phyloP scores from a whole-genome alignment of 2,329 filamentous ascomycete species.

The Chaetothyriales sp. region DNA sequence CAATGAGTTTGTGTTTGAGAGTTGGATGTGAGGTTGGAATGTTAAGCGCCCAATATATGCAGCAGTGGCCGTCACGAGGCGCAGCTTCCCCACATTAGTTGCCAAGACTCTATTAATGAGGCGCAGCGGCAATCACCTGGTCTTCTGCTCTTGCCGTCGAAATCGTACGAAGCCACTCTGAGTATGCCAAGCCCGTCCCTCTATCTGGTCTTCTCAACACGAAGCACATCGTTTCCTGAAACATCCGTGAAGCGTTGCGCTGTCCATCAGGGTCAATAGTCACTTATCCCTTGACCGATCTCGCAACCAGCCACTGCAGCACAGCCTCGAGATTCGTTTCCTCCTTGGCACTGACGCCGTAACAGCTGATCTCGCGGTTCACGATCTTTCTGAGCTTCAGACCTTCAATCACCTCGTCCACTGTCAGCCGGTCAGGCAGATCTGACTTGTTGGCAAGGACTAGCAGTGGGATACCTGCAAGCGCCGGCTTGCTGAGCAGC shows the following conservation, averaged over 20 bases:
- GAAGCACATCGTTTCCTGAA: neutral
- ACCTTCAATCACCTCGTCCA: slow-evolving; percentile 88
- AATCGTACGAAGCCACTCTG: no score
- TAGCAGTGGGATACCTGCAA: slow-evolving; percentile 80
- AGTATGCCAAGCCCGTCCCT: no score
- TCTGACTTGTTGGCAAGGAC: slow-evolving; percentile 97
- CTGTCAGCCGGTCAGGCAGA: slow-evolving; percentile 72
- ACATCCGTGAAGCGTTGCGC: neutral
- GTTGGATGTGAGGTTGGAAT: neutral
- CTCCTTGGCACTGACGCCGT: slow-evolving; percentile 96
- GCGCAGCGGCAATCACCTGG: neutral
- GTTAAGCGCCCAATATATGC: neutral
- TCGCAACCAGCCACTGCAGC: slow-evolving; percentile 87
- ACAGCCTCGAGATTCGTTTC: slow-evolving; percentile 97
- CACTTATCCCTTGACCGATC: slow-evolving; percentile 51
- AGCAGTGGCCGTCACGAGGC: neutral
- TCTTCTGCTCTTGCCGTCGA: no score
- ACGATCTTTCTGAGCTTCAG: slow-evolving; percentile 80
- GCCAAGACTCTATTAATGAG: neutral
- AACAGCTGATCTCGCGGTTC: slow-evolving; percentile 91
- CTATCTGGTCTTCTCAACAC: slow-evolving; percentile 2
- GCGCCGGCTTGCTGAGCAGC: slow-evolving; percentile 66
- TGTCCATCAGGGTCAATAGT: slow-evolving; percentile 2
- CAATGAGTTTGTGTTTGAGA: neutral
- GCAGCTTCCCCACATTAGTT: neutral